Evolutionary conservation across 352 stramenopile genomes (phyloP).

Genomic region (Phytophthora kernoviae): DNA sequence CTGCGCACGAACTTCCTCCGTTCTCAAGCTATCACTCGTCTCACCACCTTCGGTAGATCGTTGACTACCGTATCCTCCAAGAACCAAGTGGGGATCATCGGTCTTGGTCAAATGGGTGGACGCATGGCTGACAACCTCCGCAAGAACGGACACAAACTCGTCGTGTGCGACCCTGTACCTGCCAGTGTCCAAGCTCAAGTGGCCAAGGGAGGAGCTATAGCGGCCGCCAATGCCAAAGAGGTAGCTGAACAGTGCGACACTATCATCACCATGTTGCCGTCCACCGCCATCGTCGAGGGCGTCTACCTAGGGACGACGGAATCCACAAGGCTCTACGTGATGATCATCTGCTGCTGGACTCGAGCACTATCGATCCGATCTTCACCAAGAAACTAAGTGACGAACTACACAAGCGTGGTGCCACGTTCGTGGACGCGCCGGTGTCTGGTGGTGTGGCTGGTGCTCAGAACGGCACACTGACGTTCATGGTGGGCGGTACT

Average conservation of each 20-base stretch:
- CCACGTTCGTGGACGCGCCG: slow-evolving; percentile 93
- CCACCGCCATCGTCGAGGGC: slow-evolving; percentile 85
- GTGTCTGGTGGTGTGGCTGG: slow-evolving; percentile 96
- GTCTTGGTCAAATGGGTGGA: slow-evolving; percentile 94
- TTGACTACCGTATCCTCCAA: slow-evolving; percentile 20
- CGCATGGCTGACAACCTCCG: slow-evolving; percentile 94
- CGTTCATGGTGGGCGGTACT: slow-evolving; percentile 97
- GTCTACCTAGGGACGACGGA: slow-evolving; percentile 74
- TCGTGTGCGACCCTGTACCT: slow-evolving; percentile 80
- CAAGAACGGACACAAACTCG: slow-evolving; percentile 71
- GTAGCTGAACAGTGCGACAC: slow-evolving; percentile 81
- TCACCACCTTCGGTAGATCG: too few relatives aligned
- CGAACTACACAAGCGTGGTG: slow-evolving; percentile 58
- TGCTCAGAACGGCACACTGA: slow-evolving; percentile 95
- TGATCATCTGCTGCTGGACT: slow-evolving; percentile 94
- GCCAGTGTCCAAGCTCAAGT: slow-evolving; percentile 58
- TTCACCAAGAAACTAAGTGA: slow-evolving; percentile 89
- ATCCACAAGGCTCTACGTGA: slow-evolving; percentile 72
- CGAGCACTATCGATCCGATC: slow-evolving; percentile 95
- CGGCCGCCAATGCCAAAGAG: slow-evolving; percentile 62
- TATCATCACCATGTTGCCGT: slow-evolving; percentile 96
- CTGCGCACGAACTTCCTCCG: slow-evolving; percentile 5
- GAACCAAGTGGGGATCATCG: slow-evolving; percentile 87
- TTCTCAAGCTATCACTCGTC: slow-evolving; percentile 3
- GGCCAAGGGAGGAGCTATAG: slow-evolving; percentile 50